Evolutionary conservation across 1,284 basidiomycete genomes (phyloP).

Genomic region (Ustilago xerochloae): DNA sequence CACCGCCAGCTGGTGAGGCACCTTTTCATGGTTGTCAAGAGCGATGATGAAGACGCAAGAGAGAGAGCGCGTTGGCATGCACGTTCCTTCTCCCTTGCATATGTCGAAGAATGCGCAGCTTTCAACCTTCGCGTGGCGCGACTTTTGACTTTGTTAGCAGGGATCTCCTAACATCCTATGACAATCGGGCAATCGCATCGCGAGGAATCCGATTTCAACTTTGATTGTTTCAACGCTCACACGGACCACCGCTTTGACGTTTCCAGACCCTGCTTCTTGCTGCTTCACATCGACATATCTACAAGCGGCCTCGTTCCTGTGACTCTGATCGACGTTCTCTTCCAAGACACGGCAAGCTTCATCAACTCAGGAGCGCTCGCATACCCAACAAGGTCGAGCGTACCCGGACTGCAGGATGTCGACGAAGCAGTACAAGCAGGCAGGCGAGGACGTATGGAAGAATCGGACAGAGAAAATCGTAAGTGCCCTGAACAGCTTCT

Average conservation of each 20-base stretch:
- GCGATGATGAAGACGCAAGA: neutral
- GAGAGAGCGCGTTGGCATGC: constrained; percentile 2
- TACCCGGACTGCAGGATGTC: constrained; percentile 35
- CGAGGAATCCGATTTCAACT: neutral
- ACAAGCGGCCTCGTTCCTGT: neutral
- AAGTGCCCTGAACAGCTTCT: constrained; percentile 11
- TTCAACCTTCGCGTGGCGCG: neutral
- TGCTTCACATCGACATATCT: neutral
- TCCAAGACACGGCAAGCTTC: neutral
- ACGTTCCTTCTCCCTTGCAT: constrained; percentile 40
- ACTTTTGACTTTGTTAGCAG: neutral
- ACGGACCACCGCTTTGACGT: constrained; percentile 11
- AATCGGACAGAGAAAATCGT: constrained; percentile 68
- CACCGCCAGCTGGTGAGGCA: too few relatives aligned
- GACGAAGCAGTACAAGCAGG: constrained; percentile 61
- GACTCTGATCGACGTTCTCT: neutral
- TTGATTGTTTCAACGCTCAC: constrained; percentile 8
- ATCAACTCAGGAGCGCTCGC: neutral
- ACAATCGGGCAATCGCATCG: neutral
- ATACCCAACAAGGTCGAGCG: neutral
- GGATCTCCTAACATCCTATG: neutral
- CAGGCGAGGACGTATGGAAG: constrained; percentile 67
- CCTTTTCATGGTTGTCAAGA: too few relatives aligned
- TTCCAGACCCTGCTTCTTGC: neutral
- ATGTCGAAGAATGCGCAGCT: constrained; percentile 46